Evolutionary conservation across 164 flowering plant genomes (phyloP).

Genomic region (Euptelea pleiosperma): DNA sequence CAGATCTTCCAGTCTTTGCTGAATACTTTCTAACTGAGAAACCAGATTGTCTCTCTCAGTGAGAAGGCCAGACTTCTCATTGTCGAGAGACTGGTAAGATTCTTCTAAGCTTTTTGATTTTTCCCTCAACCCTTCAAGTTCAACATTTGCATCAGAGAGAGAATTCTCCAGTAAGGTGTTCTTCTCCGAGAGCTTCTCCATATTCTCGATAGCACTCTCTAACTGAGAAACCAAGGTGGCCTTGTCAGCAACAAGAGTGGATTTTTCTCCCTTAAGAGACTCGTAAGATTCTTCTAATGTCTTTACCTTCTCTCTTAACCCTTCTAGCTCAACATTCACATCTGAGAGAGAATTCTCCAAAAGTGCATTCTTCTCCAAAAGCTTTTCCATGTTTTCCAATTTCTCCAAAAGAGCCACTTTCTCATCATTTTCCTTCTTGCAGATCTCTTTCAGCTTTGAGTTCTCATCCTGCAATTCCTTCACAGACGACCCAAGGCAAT

Average conservation of each 20-base stretch:
- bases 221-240: conserved; percentile 56
- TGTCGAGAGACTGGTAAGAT: conserved; percentile 49
- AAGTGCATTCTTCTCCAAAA: conserved; percentile 36
- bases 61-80: conserved; percentile 51
- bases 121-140: conserved; percentile 59
- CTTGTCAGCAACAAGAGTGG: conserved; percentile 59
- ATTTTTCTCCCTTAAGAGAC: conserved; percentile 58
- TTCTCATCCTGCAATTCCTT: conserved; percentile 64
- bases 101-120: conserved; percentile 70
- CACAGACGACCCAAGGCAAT: conserved; percentile 41
- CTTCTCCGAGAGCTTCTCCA: conserved; percentile 63
- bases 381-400: conserved; percentile 42
- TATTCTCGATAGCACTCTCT: conserved; percentile 45
- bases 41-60: conserved; percentile 46
- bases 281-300: conserved; percentile 51
- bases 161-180: conserved; percentile 56
- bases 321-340: conserved; percentile 42
- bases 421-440: conserved; percentile 39
- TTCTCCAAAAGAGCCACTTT: conserved; percentile 43
- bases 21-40: conserved; percentile 46
- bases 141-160: conserved; percentile 51
- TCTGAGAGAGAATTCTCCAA: conserved; percentile 50
- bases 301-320: conserved; percentile 41
- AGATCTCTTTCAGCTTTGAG: conserved; percentile 46
- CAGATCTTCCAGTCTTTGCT: conserved; percentile 42